Evolutionary conservation across 345 rosid genomes (phyloP).

Genomic region (Eucalyptus regnans): DNA sequence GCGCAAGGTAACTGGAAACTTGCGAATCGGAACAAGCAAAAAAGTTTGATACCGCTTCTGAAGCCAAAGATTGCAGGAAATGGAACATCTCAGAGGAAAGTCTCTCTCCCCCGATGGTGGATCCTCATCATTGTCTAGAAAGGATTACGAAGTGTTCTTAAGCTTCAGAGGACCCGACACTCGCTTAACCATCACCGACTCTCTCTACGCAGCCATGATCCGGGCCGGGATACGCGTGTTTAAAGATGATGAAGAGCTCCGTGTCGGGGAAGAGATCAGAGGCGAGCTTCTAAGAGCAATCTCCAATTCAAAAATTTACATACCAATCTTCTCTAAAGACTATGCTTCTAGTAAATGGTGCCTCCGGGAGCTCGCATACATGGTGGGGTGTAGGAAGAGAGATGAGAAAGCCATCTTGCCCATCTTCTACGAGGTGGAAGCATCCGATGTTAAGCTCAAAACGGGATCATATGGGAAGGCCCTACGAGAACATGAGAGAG

Average conservation of each 20-base stretch:
- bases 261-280: background rate
- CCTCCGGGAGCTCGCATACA: rapidly evolving
- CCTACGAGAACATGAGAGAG: rapidly evolving
- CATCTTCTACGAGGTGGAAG: background rate
- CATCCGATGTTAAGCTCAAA: background rate
- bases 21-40: background rate
- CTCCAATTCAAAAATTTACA: background rate
- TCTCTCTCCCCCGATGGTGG: background rate
- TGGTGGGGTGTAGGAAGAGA: background rate
- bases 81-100: background rate
- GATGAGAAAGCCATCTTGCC: background rate
- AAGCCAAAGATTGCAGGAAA: background rate
- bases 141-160: too few relatives aligned
- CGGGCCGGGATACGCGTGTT: background rate
- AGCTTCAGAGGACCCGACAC: background rate
- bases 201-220: background rate
- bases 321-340: background rate
- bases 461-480: background rate
- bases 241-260: background rate
- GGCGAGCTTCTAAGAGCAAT: background rate
- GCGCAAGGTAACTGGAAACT: background rate
- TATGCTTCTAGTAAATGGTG: background rate
- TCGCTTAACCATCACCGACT: background rate
- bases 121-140: background rate
- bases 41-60: background rate